Evolutionary conservation across 2,329 filamentous ascomycete species (phyloP), one percentile per base, ranked within the genome.

Genomic region (Monosporascus sp.): DNA sequence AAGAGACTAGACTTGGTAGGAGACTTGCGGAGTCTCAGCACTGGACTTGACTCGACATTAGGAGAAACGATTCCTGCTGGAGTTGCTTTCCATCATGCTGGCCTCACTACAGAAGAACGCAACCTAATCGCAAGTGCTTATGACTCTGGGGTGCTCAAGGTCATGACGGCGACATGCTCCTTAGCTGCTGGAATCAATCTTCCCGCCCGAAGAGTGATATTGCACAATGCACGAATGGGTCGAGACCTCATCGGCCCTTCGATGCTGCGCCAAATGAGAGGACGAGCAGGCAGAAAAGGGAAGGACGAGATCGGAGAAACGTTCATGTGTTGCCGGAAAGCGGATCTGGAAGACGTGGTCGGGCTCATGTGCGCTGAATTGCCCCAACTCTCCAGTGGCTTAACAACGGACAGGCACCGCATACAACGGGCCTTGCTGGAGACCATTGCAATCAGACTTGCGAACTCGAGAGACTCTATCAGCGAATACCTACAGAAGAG

Each of bases 101-200:
- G 84, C 14, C 76, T 92, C 61, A 91, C 88, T 0, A 84, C 80
- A 0, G 88, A 92, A 68, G 88, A 92, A 65, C 79, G 88, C 48
- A 86, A 90, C 48, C 70, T 90, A 7, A 79, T 91, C 51, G 83
- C 87, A 2, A 78, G 77, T 37, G 86, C 86, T 14, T 91, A 90
- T 58, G 88, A 91, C 63, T 68, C 72, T 39, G 86, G 88, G 1
- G 73, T 80, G 5, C 65, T 91, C 18, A 85, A 86, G 59, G 82
- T 90, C 1, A 84, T 89, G 50, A 83, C 90, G 17, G 88, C 88
- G 38, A 92, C 88, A 2, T 90, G 87, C 62, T 90, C 86, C 64
- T 77, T 92, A 52, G 88, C 88, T n/a, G 88, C 88, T 15, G 88
- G 88, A n/a, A 89, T 92, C 54, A 91, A 92, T 67, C 72, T 92